Evolutionary conservation across 805 yeast genomes (phyloP), one percentile per base, ranked within the genome.

Genomic region (Pichia cabralensis): DNA sequence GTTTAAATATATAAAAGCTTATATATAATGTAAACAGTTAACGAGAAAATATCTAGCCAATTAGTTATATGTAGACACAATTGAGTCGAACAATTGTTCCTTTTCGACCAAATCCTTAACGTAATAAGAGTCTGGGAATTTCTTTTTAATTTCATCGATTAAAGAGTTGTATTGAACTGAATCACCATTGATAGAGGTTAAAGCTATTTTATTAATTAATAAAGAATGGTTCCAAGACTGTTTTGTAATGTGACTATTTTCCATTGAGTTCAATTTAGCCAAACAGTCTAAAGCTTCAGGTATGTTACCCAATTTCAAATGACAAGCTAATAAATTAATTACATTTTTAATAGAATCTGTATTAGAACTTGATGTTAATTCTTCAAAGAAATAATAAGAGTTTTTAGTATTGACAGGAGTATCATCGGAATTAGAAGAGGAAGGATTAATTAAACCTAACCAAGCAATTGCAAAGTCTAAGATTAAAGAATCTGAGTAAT

Each of bases 401-500:
- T 69, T 62, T 47, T 65, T 64, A 39, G 60, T 69, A 43, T 62
- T 56, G 28, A 65, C 69, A 20, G 55, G 49, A 14, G 28, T 30
- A 15, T 38, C 35, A 19, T 30, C 31, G 17, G 25, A 24, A 18
- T 28, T 17, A 11, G 23, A 10, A 35, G 69, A 60, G 37, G 69
- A 64, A 13, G 35, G 22, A n/a, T 22, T n/a, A 10, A 67, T 58
- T 8, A 54, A 34, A 28, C 55, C 56, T 17, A 41, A 40, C 75
- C 88, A 83, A 12, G 94, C 75, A 54, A 84, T 94, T 21, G 85
- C 73, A 22, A 85, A 67, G 47, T 84, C 88, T 55, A 73, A 74
- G 30, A 83, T 71, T 23, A 88, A 70, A 44, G 76, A 80, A 58
- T 86, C 96, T 45, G 78, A 67, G 23, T 76, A 69, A 52, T 71